phyloP scores from a whole-genome alignment of 2,329 filamentous ascomycete species.

The Falciphora oryzae region DNA sequence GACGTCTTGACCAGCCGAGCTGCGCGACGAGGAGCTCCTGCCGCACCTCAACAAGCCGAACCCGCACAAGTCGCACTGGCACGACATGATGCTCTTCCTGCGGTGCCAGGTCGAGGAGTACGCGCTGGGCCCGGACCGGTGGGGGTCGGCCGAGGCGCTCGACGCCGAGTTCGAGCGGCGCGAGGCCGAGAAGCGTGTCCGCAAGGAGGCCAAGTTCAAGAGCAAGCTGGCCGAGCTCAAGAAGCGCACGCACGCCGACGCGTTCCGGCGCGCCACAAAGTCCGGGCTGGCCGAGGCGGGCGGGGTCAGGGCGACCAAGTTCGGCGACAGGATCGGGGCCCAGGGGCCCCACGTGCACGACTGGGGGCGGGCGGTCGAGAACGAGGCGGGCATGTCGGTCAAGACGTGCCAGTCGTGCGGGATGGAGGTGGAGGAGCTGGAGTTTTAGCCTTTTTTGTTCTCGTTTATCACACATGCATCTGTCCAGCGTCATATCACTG shows the following conservation, averaged over 20 bases:
- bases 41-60: conserved; percentile 88
- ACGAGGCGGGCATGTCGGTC: conserved; percentile 65
- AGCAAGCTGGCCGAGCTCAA: conserved; percentile 85
- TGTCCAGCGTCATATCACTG: too few relatives aligned
- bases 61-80: conserved; percentile 92
- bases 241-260: conserved; percentile 86
- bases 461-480: not conserved
- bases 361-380: conserved; percentile 68
- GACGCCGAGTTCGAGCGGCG: conserved; percentile 84
- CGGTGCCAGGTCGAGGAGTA: conserved; percentile 93
- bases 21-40: conserved; percentile 81
- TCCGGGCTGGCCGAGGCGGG: conserved; percentile 35
- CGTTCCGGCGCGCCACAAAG: conserved; percentile 66
- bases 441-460: conserved; percentile 38
- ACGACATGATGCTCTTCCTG: conserved; percentile 97
- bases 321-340: conserved; percentile 69
- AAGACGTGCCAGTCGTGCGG: conserved; percentile 75
- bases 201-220: conserved; percentile 89
- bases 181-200: conserved; percentile 70
- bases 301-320: conserved; percentile 44
- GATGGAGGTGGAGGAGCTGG: conserved; percentile 73
- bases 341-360: conserved; percentile 80
- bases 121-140: conserved; percentile 73
- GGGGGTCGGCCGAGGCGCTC: conserved; percentile 79
- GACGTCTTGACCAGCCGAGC: conserved; percentile 55